Evolutionary conservation across 2,329 filamentous ascomycete genomes (phyloP), one percentile per base, ranked within the genome.

Genomic region (Ceratocystis huliohia): DNA sequence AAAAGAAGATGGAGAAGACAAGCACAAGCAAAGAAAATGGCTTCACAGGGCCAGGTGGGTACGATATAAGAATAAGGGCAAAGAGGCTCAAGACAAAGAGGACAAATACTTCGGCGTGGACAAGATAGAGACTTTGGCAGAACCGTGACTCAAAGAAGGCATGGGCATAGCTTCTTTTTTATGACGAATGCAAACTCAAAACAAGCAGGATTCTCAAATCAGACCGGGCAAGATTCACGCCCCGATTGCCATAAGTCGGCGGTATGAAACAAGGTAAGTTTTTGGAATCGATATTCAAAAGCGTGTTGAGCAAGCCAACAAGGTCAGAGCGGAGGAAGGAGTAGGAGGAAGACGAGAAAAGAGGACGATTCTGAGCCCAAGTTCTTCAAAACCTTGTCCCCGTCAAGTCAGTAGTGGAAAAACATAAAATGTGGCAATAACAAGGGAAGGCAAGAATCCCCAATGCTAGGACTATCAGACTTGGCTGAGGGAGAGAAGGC

Each of bases 211-310:
- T 53, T 53, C n/a, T 8, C 48, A 8, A 53, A 53, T n/a, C 48
- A 41, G 13, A 22, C n/a, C 48, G 13, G 25, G 48, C 48, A 25
- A 53, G 22, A 28, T 53, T 28, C 48, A 53, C 48, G 37, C 10
- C 3, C 13, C 4, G 8, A 5, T 41, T 41, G 13, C 10, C 37
- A 41, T 41, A 53, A 28, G 48, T 8, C 48, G 37, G 37, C 17
- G n/a, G 56, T 15, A 59, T 59, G 56, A 59, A 59, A 59, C 56
- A 59, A 59, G 56, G 56, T 10, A 33, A 30, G 28, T 15, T n/a
- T 20, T 59, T 37, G 15, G 56, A 33, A 28, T 59, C 7, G 25
- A n/a, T 17, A 37, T 37, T 28, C 56, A n/a, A 15, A 37, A n/a
- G 20, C 33, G 56, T 28, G n/a, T 8, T n/a, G 15, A 37, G 17